A percentile compares a stretch with the other conserved stretches of the same genome.
Evolutionary conservation across 164 flowering plant species (phyloP).

Genomic region (Pachysandra terminalis): DNA sequence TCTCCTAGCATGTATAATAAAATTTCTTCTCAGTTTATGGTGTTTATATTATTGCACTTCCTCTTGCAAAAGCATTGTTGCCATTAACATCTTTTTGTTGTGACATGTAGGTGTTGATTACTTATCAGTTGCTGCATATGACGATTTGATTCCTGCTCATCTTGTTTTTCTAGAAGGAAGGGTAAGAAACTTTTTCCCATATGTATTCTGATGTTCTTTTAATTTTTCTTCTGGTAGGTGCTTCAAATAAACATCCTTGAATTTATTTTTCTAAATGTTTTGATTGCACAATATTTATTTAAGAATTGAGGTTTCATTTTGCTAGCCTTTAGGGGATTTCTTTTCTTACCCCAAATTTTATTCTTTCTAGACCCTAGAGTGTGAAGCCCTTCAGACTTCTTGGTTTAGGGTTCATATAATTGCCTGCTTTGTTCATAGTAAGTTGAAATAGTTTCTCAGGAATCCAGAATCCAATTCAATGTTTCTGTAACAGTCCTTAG

Average conservation of each 20-base stretch:
- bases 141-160: conserved; percentile 65
- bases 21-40: neutral
- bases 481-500: neutral
- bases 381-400: neutral
- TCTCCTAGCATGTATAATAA: neutral
- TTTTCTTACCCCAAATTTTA: neutral
- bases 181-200: conserved; percentile 36
- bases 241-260: neutral
- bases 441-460: neutral
- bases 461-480: neutral
- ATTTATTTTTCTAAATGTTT: no score
- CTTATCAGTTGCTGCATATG: neutral
- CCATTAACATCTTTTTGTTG: neutral
- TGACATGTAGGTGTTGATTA: neutral
- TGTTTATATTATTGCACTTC: neutral
- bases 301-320: neutral
- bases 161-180: conserved; percentile 60
- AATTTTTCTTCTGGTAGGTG: neutral
- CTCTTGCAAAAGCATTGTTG: neutral
- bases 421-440: neutral
- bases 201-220: neutral
- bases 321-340: neutral
- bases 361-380: neutral
- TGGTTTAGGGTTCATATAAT: neutral
- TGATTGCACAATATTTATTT: no score